Conservation (phyloP, 345 rosid species). For the Arabidopsis suecica region DNA sequence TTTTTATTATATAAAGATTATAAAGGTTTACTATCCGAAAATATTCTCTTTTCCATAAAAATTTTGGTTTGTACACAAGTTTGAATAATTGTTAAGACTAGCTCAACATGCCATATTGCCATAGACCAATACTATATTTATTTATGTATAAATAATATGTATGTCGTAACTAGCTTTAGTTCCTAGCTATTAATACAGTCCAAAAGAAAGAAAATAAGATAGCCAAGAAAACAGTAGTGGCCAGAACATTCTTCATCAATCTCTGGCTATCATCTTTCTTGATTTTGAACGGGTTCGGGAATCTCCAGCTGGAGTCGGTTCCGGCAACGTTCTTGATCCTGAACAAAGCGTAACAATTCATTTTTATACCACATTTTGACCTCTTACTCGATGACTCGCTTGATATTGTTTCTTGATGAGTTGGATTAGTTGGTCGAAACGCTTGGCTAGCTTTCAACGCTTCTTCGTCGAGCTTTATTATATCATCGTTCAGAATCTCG, state of each 20-base stretch:
- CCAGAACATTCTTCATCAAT: conserved; percentile 33
- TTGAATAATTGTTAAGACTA: no score
- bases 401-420: conserved; percentile 29
- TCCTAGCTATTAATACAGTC: conserved; percentile 16
- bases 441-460: conserved; percentile 41
- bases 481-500: conserved; percentile 82
- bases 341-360: conserved; percentile 34
- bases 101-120: no score
- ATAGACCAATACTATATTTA: no score
- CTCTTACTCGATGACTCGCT: conserved; percentile 33
- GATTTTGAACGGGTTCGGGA: conserved; percentile 16
- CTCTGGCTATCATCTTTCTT: conserved; percentile 31
- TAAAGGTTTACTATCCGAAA: no score
- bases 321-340: conserved; percentile 25
- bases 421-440: conserved; percentile 25
- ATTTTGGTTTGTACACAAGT: no score
- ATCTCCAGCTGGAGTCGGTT: background rate
- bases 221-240: conserved; percentile 25
- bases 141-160: background rate
- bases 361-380: conserved; percentile 33
- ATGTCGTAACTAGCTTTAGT: background rate
- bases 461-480: conserved; percentile 67
- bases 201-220: conserved; percentile 33
- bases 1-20: no score
- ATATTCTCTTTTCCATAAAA: no score